Evolutionary conservation across 2,329 filamentous ascomycete genomes (phyloP), one percentile per base, ranked within the genome.

Genomic region (Penicillium glabrum): DNA sequence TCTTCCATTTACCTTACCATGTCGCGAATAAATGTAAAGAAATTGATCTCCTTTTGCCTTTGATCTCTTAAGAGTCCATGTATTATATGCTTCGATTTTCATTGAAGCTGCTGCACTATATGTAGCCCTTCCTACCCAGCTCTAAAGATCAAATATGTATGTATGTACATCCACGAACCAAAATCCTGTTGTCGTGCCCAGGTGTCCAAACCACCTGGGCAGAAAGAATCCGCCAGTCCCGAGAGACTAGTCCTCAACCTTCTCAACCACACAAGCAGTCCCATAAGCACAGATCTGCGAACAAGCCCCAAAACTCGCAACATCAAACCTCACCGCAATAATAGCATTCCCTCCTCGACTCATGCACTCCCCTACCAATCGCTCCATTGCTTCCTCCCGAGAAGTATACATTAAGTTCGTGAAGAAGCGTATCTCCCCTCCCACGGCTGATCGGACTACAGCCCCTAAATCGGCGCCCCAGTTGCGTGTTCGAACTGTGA

Each of bases 231-330:
- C 7, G 26, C 26, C 26, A 26, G 26, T 26, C n/a, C n/a, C n/a
- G n/a, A n/a, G n/a, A n/a, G 29, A 16, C 31, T 33, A 33, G 14
- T 33, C 31, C 14, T 33, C 31, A 54, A 85, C 69, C 74, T 82
- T 85, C 72, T 86, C 83, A 26, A 86, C 77, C 13, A 84, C 62
- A 50, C 79, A 82, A 2, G 84, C 84, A 3, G 84, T 86, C 2
- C 84, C 84, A 65, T 86, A 87, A 0, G 83, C 83, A 58, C 82
- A 84, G 41, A 83, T 81, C 72, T 86, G 83, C 2, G 82, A 81
- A 64, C 82, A 86, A 2, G 80, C 79, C 27, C 77, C 80, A 61
- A 85, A 71, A 58, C 83, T 82, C 5, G 79, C 79, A 2, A 81
- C 77, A 64, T 87, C 84, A 63, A 86, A 86, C 44, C 83, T 77